phyloP scores from a whole-genome alignment of 2,329 filamentous ascomycete species.

The Fusarium sp. region DNA sequence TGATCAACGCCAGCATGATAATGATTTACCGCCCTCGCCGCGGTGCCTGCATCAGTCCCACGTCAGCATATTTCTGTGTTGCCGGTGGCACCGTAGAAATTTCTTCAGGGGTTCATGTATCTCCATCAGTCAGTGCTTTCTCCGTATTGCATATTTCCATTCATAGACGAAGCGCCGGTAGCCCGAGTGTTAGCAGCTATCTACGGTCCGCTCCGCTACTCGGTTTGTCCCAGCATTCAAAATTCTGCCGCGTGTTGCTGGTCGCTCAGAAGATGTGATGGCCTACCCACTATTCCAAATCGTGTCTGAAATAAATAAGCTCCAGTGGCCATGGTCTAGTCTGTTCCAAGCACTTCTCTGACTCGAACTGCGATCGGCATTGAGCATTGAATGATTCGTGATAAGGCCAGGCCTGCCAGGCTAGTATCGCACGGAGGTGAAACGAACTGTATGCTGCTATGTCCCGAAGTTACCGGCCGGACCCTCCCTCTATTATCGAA shows the following conservation, averaged over 20 bases:
- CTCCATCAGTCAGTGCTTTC: slow-evolving; percentile 2
- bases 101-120: neutral
- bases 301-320: neutral
- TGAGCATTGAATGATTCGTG: neutral
- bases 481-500: neutral
- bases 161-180: slow-evolving; percentile 1
- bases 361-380: slow-evolving; percentile 11
- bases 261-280: neutral
- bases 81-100: slow-evolving; percentile 13
- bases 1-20: slow-evolving; percentile 28
- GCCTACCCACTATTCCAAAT: neutral
- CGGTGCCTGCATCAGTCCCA: slow-evolving; percentile 31
- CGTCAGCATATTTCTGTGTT: slow-evolving; percentile 19
- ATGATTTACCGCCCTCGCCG: slow-evolving; percentile 32
- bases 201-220: slow-evolving; percentile 26
- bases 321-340: slow-evolving; percentile 12
- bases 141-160: neutral
- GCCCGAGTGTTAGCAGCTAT: slow-evolving; percentile 21
- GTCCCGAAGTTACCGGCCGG: slow-evolving; percentile 22
- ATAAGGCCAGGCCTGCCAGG: neutral
- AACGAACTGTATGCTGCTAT: slow-evolving; percentile 4
- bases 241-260: slow-evolving; percentile 1
- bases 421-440: slow-evolving; percentile 1
- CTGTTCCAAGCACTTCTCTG: slow-evolving; percentile 7
- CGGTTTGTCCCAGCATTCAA: slow-evolving; percentile 11